Percentiles rank a stretch among this genome's conserved stretches.
These are phyloP conservation scores for Puccinia novopanici DNA, from an alignment of 1,284 basidiomycete species.

Conservation along the genomic window DNA sequence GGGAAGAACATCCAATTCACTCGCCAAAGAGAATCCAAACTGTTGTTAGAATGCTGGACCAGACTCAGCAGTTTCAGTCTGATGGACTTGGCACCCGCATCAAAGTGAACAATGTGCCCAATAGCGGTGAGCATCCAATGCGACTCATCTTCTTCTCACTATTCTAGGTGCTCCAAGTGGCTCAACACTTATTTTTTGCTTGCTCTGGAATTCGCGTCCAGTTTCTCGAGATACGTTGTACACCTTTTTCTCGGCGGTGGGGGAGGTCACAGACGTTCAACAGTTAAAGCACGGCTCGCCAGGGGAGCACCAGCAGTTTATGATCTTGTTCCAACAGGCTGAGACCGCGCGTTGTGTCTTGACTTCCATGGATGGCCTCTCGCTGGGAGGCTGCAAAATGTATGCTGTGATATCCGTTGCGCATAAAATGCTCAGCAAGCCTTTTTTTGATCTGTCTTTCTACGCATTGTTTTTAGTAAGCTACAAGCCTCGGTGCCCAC, in stretches of 20 bases:
- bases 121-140: conserved; percentile 8
- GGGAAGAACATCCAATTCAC: not conserved
- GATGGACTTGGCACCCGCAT: conserved; percentile 19
- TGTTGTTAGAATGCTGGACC: conserved; percentile 31
- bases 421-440: not conserved
- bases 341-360: conserved; percentile 7
- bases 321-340: conserved; percentile 17
- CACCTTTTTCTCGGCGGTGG: conserved; percentile 20
- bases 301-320: conserved; percentile 24
- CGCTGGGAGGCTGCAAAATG: conserved; percentile 26
- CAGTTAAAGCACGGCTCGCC: not conserved
- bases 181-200: no score
- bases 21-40: conserved; percentile 10
- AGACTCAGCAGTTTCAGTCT: conserved; percentile 35
- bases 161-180: not conserved
- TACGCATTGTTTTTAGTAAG: not conserved
- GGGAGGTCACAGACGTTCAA: conserved; percentile 13
- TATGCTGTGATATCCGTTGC: not conserved
- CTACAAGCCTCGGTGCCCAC: not conserved
- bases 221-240: conserved; percentile 22
- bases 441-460: no score
- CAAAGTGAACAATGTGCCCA: conserved; percentile 25
- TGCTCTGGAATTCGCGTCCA: not conserved
- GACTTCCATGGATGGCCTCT: conserved; percentile 20
- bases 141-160: not conserved